A percentile compares a stretch with the other conserved stretches of the same genome.
Evolutionary conservation across 1,139 yeast species (phyloP).

Genomic region (Blastobotrys aristatus): DNA sequence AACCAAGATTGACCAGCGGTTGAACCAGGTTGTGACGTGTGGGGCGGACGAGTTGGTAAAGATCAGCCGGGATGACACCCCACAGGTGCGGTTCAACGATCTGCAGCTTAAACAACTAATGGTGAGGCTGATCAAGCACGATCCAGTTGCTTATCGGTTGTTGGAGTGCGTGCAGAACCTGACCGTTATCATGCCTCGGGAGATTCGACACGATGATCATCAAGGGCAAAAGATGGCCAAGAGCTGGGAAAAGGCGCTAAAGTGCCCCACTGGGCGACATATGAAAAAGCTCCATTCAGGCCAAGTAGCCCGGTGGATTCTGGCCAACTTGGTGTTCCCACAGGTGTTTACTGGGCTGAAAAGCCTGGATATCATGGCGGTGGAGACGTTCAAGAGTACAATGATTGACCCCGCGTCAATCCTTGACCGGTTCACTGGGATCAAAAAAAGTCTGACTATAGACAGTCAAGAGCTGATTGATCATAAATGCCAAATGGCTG

Average conservation of each 20-base stretch:
- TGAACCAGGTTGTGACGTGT: not conserved
- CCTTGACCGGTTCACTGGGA: conserved; percentile 1
- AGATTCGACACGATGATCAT: not conserved
- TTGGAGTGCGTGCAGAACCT: conserved; percentile 2
- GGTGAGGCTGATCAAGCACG: not conserved
- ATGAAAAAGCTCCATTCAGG: not conserved
- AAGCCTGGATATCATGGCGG: conserved; percentile 5
- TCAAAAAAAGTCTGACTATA: not conserved
- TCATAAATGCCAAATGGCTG: not conserved
- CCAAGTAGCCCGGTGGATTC: conserved; percentile 6
- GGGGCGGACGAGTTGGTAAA: conserved; percentile 1
- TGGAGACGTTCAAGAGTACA: conserved; percentile 3
- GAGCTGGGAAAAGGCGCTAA: no score
- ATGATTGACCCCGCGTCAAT: not conserved
- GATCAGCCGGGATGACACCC: not conserved
- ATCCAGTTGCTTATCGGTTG: not conserved
- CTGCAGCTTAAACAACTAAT: conserved; percentile 2
- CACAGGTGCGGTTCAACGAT: conserved; percentile 9
- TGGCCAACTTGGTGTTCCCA: conserved; percentile 1
- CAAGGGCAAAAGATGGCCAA: not conserved
- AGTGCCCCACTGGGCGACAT: no score
- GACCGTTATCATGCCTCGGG: conserved; percentile 8
- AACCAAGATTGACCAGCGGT: conserved; percentile 4
- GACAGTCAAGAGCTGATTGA: conserved; percentile 3
- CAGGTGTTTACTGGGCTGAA: not conserved